Evolutionary conservation across 306 rosid genomes (phyloP), one percentile per base, ranked within the genome.

Genomic region (Crotalaria pallida): DNA sequence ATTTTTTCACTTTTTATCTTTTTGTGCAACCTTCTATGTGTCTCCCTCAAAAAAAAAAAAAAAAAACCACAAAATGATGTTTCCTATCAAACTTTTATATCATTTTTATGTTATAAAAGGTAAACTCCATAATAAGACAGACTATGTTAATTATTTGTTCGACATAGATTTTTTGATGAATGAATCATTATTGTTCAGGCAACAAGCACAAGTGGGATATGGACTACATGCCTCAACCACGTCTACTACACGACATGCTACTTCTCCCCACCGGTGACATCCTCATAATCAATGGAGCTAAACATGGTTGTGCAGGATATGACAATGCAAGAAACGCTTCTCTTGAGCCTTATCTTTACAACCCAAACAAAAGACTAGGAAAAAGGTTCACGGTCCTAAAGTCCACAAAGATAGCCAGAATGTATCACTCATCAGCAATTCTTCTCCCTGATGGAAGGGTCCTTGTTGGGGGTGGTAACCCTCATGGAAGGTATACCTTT

Each of bases 171-270:
- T n/a, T n/a, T n/a, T 36, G 13, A 36, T 3, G 0, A 8, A 10
- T 9, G 10, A 8, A 36, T 36, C 13, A 36, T 36, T 36, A 10
- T 3, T 36, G 1, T 3, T 2, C 92, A 7, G 96, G 92, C 40
- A 52, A 82, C 72, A 43, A 26, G 1, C 74, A 79, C 83, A 61
- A 24, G 34, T 92, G 98, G 98, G 34, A 75, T 8, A 88, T 89
- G 96, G 98, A 92, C 38, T 38, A 79, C 72, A 92, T 89, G 98
- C 98, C 96, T 0, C 73, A 78, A 7, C 86, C 96, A 1, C 96
- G 98, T 36, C 81, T 88, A 23, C 72, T 92, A 18, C 80, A 74
- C 23, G 88, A 92, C 87, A 92, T 89, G 93, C 3, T 92, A 7
- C 77, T 86, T 63, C 92, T 89, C 61, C 98, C 96, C 0, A 92